Conservation (phyloP, 495 filamentous ascomycete species). For the Chaetomium cochliodes region DNA sequence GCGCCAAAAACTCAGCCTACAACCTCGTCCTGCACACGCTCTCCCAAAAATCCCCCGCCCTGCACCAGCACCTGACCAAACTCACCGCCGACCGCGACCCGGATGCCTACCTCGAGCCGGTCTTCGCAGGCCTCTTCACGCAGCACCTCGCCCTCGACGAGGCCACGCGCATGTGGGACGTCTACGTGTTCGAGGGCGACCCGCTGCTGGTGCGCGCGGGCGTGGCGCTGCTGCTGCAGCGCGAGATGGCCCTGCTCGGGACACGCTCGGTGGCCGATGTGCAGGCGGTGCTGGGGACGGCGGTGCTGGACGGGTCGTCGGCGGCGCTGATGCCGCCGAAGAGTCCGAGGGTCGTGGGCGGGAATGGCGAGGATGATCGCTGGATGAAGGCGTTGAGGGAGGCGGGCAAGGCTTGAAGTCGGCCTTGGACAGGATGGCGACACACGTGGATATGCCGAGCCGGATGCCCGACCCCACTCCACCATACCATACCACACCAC, state of each 20-base stretch:
- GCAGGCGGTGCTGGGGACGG: constrained; percentile 29
- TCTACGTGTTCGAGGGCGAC: constrained; percentile 93
- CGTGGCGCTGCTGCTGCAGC: constrained; percentile 63
- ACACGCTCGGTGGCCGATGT: constrained; percentile 37
- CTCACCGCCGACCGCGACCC: constrained; percentile 43
- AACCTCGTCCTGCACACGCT: constrained; percentile 69
- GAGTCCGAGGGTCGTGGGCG: constrained; percentile 27
- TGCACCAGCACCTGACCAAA: constrained; percentile 65
- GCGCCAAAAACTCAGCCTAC: constrained; percentile 70
- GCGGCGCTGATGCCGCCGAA: constrained; percentile 6
- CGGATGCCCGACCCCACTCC: too few relatives aligned
- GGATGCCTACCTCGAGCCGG: constrained; percentile 48
- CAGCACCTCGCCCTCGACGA: constrained; percentile 64
- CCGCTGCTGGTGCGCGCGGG: constrained; percentile 72
- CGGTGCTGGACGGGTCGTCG: not conserved
- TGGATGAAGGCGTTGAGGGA: constrained; percentile 40
- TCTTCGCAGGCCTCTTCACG: constrained; percentile 57
- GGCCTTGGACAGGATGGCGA: too few relatives aligned
- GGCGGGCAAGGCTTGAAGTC: constrained; percentile 37
- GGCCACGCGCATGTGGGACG: constrained; percentile 82
- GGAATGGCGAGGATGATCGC: constrained; percentile 37
- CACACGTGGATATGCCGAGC: too few relatives aligned
- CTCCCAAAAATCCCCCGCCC: constrained; percentile 64
- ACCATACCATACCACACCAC: too few relatives aligned
- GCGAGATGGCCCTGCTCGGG: constrained; percentile 45